phyloP scores from a whole-genome alignment of 768 basidiomycete species.

The Pulveroboletus ravenelii region DNA sequence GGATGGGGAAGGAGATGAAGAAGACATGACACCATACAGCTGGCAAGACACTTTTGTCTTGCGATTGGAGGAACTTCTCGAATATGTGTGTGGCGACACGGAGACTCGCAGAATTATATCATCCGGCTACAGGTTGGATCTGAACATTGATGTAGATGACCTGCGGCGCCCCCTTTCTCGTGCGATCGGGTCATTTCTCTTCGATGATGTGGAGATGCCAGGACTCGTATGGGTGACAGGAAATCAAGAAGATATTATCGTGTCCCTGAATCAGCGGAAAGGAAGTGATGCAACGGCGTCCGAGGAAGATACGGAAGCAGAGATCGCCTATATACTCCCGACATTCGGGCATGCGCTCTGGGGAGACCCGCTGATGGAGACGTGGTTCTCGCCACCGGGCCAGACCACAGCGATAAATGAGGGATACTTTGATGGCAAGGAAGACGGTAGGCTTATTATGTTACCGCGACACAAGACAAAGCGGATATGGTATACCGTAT shows the following conservation, averaged over 20 bases:
- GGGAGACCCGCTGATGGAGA: conserved; percentile 74
- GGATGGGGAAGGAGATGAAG: conserved; percentile 11
- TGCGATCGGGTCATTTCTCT: conserved; percentile 71
- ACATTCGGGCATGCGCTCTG: conserved; percentile 54
- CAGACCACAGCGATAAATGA: conserved; percentile 51
- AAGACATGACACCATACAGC: conserved; percentile 41
- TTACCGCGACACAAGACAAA: conserved; percentile 72
- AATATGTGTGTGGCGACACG: conserved; percentile 32
- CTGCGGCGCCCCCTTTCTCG: conserved; percentile 54
- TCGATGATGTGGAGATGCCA: conserved; percentile 73
- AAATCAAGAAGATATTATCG: conserved; percentile 52
- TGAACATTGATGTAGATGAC: conserved; percentile 31
- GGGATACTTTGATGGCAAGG: conserved; percentile 48
- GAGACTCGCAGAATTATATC: conserved; percentile 13
- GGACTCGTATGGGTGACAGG: conserved; percentile 62
- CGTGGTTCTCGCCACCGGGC: conserved; percentile 49
- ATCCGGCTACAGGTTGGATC: conserved; percentile 9
- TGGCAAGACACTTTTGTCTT: conserved; percentile 74
- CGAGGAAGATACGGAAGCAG: conserved; percentile 19
- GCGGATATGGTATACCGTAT: conserved; percentile 70
- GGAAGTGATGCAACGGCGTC: conserved; percentile 4
- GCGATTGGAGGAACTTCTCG: conserved; percentile 54
- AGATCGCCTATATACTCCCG: conserved; percentile 35
- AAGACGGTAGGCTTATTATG: conserved; percentile 45
- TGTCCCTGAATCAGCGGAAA: conserved; percentile 33